Base-by-base conservation (phyloP, 306 rosid species). In the Glycyrrhiza uralensis region DNA sequence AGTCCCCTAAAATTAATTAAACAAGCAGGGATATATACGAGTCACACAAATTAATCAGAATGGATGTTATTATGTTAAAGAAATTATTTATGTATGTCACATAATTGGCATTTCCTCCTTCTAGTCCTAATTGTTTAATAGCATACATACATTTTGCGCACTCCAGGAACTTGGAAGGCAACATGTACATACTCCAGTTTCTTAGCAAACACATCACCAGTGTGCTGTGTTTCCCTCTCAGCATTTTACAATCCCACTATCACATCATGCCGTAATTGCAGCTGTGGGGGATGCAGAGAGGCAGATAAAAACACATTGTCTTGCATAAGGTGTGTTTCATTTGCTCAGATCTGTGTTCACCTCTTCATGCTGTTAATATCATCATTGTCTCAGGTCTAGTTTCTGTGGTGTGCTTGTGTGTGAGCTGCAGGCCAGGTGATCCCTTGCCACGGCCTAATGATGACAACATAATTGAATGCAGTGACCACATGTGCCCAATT, bases 91-190 rank as follows among this genome's bases (percentile, higher is more conserved):
- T n/a, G n/a, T 39, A 12, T 38, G 69, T 36, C 11, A 55, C 22
- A 15, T 36, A 18, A 38, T 5, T 4, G 19, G 22, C 22, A 26
- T 75, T 51, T 35, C 72, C 54, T 64, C 12, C 8, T 51, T 26
- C 9, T 32, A 28, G 26, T 57, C 71, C 76, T 66, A 75, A 52
- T 70, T 54, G 30, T 55, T 38, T 19, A 39, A 20, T 50, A 29
- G 7, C 71, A 35, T 32, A 54, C 15, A 45, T 0, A 51, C 54
- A 76, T 79, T 72, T 63, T 67, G 70, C 54, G 70, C 54, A 54
- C 26, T 81, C n/a, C 82, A 87, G 92, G 89, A 80, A 91, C 95
- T 4, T 92, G 96, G 96, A 88, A 85, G 77, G 61, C 96, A 76
- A 50, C 81, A 13, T 92, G 98, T 71, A 74, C 87, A 26, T 90